Evolutionary conservation across 345 rosid species (phyloP).

Genomic region (Heritiera littoralis): DNA sequence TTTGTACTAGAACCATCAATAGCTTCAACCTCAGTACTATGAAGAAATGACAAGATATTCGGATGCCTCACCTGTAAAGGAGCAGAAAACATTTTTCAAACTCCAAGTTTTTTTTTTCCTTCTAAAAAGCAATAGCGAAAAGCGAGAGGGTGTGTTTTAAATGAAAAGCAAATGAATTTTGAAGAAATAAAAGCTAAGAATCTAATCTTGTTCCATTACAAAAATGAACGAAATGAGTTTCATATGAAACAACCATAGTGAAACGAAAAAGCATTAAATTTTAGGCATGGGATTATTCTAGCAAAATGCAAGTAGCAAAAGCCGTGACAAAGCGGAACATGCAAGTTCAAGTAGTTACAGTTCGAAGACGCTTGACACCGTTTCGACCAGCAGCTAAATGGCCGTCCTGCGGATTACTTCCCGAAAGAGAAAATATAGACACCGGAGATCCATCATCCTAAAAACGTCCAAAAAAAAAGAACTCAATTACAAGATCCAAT

Average conservation of each 20-base stretch:
- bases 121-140: background rate
- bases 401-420: constrained; percentile 81
- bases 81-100: background rate
- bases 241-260: background rate
- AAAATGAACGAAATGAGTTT: background rate
- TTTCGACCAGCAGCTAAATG: constrained; percentile 93
- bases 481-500: background rate
- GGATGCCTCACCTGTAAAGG: constrained; percentile 91
- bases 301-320: background rate
- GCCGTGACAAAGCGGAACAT: background rate
- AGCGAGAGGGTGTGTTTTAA: no score
- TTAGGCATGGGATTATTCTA: background rate
- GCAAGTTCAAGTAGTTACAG: constrained; percentile 46
- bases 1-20: constrained; percentile 67
- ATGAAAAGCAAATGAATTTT: background rate
- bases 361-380: constrained; percentile 98
- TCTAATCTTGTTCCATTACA: background rate
- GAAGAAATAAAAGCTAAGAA: background rate
- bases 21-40: constrained; percentile 90
- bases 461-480: background rate
- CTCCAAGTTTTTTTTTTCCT: background rate
- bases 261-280: background rate
- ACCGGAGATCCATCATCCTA: constrained; percentile 98
- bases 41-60: constrained; percentile 85
- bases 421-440: constrained; percentile 78